Conservation (phyloP, 306 rosid species). For the Prunus salicina region DNA sequence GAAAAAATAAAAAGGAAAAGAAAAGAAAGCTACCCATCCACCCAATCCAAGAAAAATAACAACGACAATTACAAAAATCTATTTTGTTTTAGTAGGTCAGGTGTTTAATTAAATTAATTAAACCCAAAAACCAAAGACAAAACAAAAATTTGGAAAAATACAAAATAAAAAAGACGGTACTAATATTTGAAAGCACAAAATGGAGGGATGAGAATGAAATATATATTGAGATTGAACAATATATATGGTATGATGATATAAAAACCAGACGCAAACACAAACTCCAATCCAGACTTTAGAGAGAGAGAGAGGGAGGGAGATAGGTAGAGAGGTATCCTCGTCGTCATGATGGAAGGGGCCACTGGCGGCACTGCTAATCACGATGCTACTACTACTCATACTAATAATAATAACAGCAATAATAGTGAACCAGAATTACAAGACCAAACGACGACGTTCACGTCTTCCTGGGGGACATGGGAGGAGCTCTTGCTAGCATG, state of each 20-base stretch:
- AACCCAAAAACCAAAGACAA: not conserved
- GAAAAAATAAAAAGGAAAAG: no score
- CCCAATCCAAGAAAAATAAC: not conserved
- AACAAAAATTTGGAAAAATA: not conserved
- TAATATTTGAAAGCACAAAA: constrained; percentile 9
- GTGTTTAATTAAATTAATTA: not conserved
- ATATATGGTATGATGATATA: not conserved
- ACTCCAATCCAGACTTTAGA: not conserved
- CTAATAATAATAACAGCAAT: not conserved
- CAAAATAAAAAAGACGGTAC: not conserved
- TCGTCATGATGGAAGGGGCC: constrained; percentile 6
- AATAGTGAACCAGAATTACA: not conserved
- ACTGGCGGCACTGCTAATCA: not conserved
- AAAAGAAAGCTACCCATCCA: no score
- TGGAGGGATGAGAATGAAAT: constrained; percentile 16
- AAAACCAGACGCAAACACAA: not conserved
- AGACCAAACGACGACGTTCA: not conserved
- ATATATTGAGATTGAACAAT: not conserved
- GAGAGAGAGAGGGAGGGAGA: no score
- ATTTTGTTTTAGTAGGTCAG: not conserved
- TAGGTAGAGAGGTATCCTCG: not conserved
- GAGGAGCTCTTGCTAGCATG: constrained; percentile 66
- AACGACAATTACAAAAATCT: not conserved
- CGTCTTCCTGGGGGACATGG: constrained; percentile 67
- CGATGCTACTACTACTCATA: no score